Conservation (phyloP, 208 protist species). For the Naegleria fowleri region DNA sequence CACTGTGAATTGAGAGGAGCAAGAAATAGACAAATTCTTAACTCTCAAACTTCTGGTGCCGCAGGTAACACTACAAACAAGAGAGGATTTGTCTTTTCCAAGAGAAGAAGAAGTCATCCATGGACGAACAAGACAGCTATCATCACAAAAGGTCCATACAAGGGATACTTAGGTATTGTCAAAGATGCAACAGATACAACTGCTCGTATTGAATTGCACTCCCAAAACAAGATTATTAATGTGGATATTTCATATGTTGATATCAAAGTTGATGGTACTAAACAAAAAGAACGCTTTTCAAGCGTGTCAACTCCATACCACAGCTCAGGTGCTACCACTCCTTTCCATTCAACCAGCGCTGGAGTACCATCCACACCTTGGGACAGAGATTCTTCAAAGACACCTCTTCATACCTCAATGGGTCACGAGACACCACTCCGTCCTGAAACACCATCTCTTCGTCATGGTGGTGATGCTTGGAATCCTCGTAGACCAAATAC, state of each 20-base stretch:
- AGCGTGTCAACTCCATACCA: neutral
- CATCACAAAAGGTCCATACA: conserved; percentile 37
- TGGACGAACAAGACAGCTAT: conserved; percentile 27
- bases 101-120: conserved; percentile 26
- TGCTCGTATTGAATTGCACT: conserved; percentile 45
- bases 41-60: neutral
- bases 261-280: neutral
- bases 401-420: neutral
- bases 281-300: neutral
- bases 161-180: conserved; percentile 46
- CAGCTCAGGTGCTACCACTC: neutral
- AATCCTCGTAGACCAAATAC: conserved; percentile 11
- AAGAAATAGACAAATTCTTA: neutral
- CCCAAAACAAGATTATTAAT: conserved; percentile 41
- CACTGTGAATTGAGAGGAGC: conserved; percentile 1
- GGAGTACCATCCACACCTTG: neutral
- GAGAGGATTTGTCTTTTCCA: neutral
- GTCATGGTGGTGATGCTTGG: neutral
- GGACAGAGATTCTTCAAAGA: neutral
- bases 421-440: neutral
- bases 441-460: neutral
- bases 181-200: conserved; percentile 39
- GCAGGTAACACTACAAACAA: neutral
- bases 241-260: conserved; percentile 27
- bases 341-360: neutral